These are phyloP conservation scores for Penicillium sp. DNA, from an alignment of 2,329 filamentous ascomycete species.

Conservation along the genomic window DNA sequence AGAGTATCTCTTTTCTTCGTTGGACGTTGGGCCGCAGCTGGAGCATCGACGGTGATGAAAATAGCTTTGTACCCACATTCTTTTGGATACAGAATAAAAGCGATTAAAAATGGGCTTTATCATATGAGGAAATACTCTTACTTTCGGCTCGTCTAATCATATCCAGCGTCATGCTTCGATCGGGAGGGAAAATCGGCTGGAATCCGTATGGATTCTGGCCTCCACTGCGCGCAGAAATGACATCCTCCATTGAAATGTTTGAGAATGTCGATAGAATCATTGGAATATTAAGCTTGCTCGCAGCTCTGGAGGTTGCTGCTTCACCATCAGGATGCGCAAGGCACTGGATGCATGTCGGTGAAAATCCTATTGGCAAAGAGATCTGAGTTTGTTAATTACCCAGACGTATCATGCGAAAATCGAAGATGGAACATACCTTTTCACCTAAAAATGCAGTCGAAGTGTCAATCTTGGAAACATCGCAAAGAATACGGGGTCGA, in stretches of 20 bases:
- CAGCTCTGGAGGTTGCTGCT: not conserved
- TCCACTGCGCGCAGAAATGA: not conserved
- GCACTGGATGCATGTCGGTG: not conserved
- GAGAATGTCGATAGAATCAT: not conserved
- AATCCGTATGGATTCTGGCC: not conserved
- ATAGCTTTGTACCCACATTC: not conserved
- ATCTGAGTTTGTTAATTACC: not conserved
- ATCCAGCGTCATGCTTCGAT: not conserved
- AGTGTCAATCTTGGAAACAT: not conserved
- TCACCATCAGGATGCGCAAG: not conserved
- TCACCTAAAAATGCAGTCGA: not conserved
- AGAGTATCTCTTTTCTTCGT: not conserved
- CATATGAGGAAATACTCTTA: too few species aligned
- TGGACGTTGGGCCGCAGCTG: not conserved
- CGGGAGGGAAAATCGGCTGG: not conserved
- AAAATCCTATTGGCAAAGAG: not conserved
- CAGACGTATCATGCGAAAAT: too few species aligned
- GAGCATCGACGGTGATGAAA: not conserved
- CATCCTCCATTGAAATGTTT: not conserved
- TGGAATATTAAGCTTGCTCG: not conserved
- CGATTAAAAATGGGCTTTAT: not conserved
- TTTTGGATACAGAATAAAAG: not conserved
- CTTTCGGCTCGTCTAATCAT: not conserved
- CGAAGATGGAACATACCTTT: not conserved
- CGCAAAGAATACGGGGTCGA: not conserved